Base-by-base conservation (phyloP, 305 asterid genomes). In the Petunia hybrid region DNA sequence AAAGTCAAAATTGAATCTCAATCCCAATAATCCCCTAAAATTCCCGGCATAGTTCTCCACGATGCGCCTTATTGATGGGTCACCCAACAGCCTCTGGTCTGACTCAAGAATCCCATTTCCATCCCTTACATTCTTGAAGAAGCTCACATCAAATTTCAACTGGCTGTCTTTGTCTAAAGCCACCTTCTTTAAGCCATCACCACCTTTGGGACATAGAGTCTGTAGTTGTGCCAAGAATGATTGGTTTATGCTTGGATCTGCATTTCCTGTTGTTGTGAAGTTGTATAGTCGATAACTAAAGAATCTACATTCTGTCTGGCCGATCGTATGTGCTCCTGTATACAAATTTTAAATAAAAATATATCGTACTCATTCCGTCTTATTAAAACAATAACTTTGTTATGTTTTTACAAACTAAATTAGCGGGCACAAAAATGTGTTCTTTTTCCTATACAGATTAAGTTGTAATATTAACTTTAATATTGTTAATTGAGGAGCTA, bases 61-160 rank as follows among this genome's bases (percentile, higher is more conserved):
- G 5, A 89, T 57, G 38, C 85, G 77, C 0, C 85, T 88, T 0
- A 92, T 88, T 1, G 81, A 61, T 0, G 88, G 42, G 70, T 91
- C 94, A 2, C 92, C 92, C 85, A 88, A 90, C 0, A 91, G 92
- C 91, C 93, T 87, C 80, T 91, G 97, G 76, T 91, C 97, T 10
- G 97, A 91, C 83, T 91, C 94, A 41, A 91, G 93, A 82, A 91
- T 65, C 64, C 86, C 97, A n/a, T 86, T 80, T 0, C 97, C 97
- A 36, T 90, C 92, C 80, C 89, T 85, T 40, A 90, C 85, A 55
- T 90, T 91, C 88, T 91, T 91, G 91, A 91, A 89, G 87, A 89
- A 89, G 69, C 86, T 89, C 5, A 80, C 88, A 39, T 91, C 97
- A 62, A 91, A 90, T 10, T 86, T 78, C 65, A 89, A 76, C 65